Evolutionary conservation across 345 rosid genomes (phyloP), one percentile per base, ranked within the genome.

Genomic region (Brassica incana): DNA sequence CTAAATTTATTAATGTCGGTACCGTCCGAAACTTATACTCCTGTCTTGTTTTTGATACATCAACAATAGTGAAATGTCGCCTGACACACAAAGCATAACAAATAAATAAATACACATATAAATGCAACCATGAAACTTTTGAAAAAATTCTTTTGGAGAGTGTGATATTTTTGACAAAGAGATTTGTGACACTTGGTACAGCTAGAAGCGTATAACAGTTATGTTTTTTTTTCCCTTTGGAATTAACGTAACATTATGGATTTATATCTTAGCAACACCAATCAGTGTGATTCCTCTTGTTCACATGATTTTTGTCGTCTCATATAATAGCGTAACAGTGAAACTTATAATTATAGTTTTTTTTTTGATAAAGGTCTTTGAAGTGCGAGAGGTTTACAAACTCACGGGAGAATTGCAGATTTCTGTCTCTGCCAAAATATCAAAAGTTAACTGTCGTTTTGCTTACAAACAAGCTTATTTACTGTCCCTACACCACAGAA

Each of bases 341-440:
- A 73, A 59, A 29, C 3, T 23, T 38, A 27, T 23, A 25, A 29
- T n/a, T 38, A 58, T 5, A 73, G 18, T 43, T 14, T 15, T 40
- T 50, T 8, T 35, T 27, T 12, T 5, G 1, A 30, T 72, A 67
- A 25, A 63, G 7, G 15, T 48, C 67, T 8, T 80, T 50, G 83
- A 69, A 69, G 60, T 68, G 75, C 62, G 75, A 52, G 78, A 69
- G 71, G 64, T 43, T 75, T 70, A 64, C 68, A 30, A 65, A 65
- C 73, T 81, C 84, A 81, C 84, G 59, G 54, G 80, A 65, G 80
- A 66, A 16, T 50, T 71, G 50, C 64, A 81, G 52, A 77, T 60
- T n/a, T 40, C 20, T 69, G 67, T 66, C 58, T 56, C 50, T 11
- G 16, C 60, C 61, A 68, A 76, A 59, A 16, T 59, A 43, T 62